These are phyloP conservation scores for Xylaria sp. DNA, from an alignment of 2,329 filamentous ascomycete species.

Conservation along the genomic window DNA sequence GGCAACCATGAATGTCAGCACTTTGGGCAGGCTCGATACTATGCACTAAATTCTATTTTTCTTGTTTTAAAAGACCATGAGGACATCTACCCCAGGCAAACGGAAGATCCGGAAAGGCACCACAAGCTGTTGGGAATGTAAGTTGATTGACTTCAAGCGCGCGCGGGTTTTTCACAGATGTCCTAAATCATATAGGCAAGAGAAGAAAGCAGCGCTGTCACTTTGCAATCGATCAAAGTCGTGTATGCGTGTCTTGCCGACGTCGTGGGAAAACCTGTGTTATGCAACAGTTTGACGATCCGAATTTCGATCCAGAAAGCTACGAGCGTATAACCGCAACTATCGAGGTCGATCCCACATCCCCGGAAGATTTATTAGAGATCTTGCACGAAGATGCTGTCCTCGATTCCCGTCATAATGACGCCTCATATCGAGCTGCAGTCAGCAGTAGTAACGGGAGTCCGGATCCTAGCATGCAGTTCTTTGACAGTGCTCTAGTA, in stretches of 20 bases:
- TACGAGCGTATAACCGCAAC: neutral
- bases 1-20: neutral
- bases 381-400: neutral
- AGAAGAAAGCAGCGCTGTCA: conserved; percentile 3
- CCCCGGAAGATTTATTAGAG: neutral
- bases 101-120: conserved; percentile 7
- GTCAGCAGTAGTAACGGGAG: neutral
- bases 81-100: neutral
- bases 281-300: conserved; percentile 7
- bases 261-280: conserved; percentile 4
- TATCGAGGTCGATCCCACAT: neutral
- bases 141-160: neutral
- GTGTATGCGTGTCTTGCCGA: neutral
- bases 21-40: neutral
- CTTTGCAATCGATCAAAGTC: neutral
- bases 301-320: neutral
- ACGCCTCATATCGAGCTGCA: neutral
- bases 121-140: conserved; percentile 2
- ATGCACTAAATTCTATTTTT: neutral
- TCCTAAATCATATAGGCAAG: conserved; percentile 5
- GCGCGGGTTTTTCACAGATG: neutral
- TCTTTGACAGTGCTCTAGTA: conserved; percentile 2
- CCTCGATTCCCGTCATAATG: neutral
- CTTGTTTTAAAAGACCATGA: neutral
- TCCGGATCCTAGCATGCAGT: neutral